Evolutionary conservation across 768 basidiomycete species (phyloP).

Genomic region (Mrakia blollopis): DNA sequence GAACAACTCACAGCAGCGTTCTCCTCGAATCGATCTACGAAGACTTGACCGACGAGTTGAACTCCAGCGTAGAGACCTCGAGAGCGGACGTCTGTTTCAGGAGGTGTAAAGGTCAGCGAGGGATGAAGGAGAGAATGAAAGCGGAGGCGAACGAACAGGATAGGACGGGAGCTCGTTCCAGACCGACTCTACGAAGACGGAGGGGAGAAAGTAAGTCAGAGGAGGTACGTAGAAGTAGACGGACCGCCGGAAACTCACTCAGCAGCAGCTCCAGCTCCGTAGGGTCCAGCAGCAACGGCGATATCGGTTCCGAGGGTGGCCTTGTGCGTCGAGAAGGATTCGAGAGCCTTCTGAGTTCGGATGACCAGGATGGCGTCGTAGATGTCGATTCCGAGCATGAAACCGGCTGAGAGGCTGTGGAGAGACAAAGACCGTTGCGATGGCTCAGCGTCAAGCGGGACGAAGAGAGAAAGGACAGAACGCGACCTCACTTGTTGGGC

Average conservation of each 20-base stretch:
- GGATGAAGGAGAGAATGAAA: no score
- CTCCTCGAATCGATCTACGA: constrained; percentile 37
- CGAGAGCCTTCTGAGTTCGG: constrained; percentile 41
- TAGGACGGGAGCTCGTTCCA: constrained; percentile 43
- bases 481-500: constrained; percentile 39
- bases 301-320: constrained; percentile 33
- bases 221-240: background rate
- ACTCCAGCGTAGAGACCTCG: constrained; percentile 45
- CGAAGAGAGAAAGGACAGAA: background rate
- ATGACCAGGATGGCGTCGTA: constrained; percentile 45
- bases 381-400: constrained; percentile 44
- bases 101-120: no score
- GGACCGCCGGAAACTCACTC: constrained; percentile 31
- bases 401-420: constrained; percentile 40
- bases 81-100: constrained; percentile 5
- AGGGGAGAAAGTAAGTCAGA: background rate
- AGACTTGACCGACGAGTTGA: constrained; percentile 44
- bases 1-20: constrained; percentile 23
- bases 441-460: no score
- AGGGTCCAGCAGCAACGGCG: constrained; percentile 43
- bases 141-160: constrained; percentile 36
- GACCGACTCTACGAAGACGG: constrained; percentile 33
- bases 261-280: constrained; percentile 43
- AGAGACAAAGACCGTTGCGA: background rate
- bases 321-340: constrained; percentile 44